These are phyloP conservation scores for Leptographium flavum DNA, from an alignment of 2,329 filamentous ascomycete genomes.

Conservation along the genomic window DNA sequence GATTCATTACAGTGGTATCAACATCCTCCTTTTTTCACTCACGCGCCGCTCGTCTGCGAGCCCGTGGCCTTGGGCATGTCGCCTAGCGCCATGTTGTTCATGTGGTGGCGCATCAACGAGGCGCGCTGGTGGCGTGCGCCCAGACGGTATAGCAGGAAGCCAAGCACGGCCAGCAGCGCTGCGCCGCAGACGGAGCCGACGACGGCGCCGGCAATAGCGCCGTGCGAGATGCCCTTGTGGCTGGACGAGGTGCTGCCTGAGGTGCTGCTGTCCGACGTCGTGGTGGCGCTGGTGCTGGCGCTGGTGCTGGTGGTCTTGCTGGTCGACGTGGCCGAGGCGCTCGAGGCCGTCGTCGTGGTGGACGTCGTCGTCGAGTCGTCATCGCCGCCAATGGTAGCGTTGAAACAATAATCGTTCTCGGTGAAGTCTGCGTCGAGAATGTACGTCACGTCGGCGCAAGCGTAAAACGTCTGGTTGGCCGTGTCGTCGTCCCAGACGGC, in stretches of 20 bases:
- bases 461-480: conserved; percentile 19
- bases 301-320: neutral
- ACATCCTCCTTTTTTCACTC: too few relatives aligned
- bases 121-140: conserved; percentile 5
- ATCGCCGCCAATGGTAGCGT: conserved; percentile 14
- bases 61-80: neutral
- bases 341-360: neutral
- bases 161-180: neutral
- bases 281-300: neutral
- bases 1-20: too few relatives aligned
- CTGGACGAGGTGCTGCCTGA: neutral
- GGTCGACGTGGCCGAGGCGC: neutral
- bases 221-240: conserved; percentile 15
- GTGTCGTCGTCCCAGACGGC: conserved; percentile 14
- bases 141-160: conserved; percentile 4
- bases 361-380: conserved; percentile 5
- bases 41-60: neutral
- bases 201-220: conserved; percentile 22
- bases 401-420: conserved; percentile 20
- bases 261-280: neutral
- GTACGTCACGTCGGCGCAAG: conserved; percentile 21
- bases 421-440: conserved; percentile 13
- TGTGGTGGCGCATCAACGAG: conserved; percentile 5
- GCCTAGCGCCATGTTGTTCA: conserved; percentile 5
- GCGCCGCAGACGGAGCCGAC: conserved; percentile 20